Base-by-base conservation (phyloP, 345 rosid species). In the Kandelia obovata region DNA sequence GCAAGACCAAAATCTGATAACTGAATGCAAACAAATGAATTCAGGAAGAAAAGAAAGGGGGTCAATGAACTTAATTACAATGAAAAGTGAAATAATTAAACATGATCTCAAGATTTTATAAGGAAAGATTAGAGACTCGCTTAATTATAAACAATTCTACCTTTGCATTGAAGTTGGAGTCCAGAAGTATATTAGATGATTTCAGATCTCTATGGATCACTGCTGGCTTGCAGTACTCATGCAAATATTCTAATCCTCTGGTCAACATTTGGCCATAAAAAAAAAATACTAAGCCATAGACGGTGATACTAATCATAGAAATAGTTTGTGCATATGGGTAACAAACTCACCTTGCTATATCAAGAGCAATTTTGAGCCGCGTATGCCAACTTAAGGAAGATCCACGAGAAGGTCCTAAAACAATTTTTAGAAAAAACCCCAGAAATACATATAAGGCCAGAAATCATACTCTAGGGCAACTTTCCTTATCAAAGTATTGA, bases 161-260 rank as follows among this genome's bases (percentile, higher is more conserved):
- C 99, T 95, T 95, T 30, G 99, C 99, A 66, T 88, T 90, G 86
- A 87, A 95, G 73, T 83, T 83, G 69, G 89, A 79, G 74, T 92
- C 99, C 78, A 95, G 71, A 55, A 95, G 89, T 66, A 95, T 87
- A 79, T 95, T 95, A 72, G 99, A 92, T 2, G 99, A 86, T 86
- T 95, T 95, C 83, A 95, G 88, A 87, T 95, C 99, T 75, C 99
- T 88, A 84, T 95, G 99, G 67, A 95, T 92, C 81, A 95, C 91
- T 37, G 84, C 79, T 66, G 99, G 99, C 71, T 77, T 86, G 83
- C 97, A 90, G 77, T 79, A 93, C 74, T 90, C 96, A 70, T 95
- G 99, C 66, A 95, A 77, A 87, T 95, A 90, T 68, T 95, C 99
- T 75, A 95, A 75, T 80, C 96, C 99, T 82, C 99, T 95, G 80